Conservation (phyloP, 306 rosid genomes). For the Acmispon strigosus region DNA sequence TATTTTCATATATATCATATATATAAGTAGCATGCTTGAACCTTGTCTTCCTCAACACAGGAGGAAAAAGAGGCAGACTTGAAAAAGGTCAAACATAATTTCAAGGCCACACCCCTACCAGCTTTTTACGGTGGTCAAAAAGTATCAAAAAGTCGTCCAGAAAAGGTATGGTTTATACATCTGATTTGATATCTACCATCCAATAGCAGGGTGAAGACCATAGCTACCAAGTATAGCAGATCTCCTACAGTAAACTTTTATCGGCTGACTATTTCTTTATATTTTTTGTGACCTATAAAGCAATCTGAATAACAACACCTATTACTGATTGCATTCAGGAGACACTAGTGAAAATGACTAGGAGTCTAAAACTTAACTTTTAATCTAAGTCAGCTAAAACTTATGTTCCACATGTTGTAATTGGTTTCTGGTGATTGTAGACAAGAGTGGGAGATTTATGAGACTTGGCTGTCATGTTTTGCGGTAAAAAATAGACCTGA, state of each 20-base stretch:
- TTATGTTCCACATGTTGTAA: constrained; percentile 13
- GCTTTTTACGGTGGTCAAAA: constrained; percentile 40
- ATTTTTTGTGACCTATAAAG: neutral
- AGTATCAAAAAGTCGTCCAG: constrained; percentile 32
- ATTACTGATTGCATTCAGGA: neutral
- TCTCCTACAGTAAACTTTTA: neutral
- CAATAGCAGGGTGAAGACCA: neutral
- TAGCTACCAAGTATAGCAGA: neutral
- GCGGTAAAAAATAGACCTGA: neutral
- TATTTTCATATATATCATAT: neutral
- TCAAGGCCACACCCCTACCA: constrained; percentile 52
- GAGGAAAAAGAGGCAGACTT: constrained; percentile 47
- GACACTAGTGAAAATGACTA: constrained; percentile 6
- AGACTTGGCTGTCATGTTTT: constrained; percentile 16
- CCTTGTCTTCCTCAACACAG: constrained; percentile 30
- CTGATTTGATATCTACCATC: neutral
- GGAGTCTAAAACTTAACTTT: constrained; percentile 8
- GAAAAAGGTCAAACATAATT: constrained; percentile 40
- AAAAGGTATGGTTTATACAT: constrained; percentile 39
- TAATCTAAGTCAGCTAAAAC: neutral
- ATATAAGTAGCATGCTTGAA: constrained; percentile 15
- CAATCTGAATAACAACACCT: neutral
- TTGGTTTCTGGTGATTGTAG: neutral
- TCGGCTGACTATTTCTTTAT: neutral
- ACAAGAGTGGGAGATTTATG: constrained; percentile 5